These are phyloP conservation scores for Cryptomeria japonica DNA, from an alignment of 75 land plant genomes.

Conservation along the genomic window DNA sequence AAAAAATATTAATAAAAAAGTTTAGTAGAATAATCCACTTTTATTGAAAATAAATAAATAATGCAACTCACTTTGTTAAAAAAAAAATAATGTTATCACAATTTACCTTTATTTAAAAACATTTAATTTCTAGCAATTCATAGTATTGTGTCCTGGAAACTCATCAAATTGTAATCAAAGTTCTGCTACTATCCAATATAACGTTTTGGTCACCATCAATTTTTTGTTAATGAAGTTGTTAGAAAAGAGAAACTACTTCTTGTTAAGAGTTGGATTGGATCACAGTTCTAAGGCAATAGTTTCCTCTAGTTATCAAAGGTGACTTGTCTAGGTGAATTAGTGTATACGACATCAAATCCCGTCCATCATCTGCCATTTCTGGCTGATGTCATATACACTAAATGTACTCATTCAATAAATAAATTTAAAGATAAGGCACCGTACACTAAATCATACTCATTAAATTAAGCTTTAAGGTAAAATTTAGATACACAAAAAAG, in stretches of 20 bases:
- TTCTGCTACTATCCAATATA: neutral
- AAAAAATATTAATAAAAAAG: too few species aligned
- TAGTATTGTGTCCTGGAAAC: neutral
- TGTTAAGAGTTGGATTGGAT: neutral
- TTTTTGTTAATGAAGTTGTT: neutral
- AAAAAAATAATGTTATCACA: neutral
- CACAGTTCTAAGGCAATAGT: neutral
- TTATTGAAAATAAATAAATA: neutral
- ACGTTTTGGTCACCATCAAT: neutral
- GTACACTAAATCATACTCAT: neutral
- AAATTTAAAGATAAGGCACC: too few species aligned
- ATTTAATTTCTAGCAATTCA: neutral
- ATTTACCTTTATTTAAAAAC: neutral
- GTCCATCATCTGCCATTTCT: neutral
- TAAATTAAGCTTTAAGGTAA: neutral
- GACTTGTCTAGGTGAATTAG: neutral
- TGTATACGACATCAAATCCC: too few species aligned
- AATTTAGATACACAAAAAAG: neutral
- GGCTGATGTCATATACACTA: neutral
- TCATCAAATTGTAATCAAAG: neutral
- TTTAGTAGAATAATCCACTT: too few species aligned
- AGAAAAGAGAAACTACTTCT: neutral
- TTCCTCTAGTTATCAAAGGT: too few species aligned
- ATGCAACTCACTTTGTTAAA: neutral
- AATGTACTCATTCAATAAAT: neutral